Evolutionary conservation across 2,329 filamentous ascomycete genomes (phyloP).

Genomic region (Phialophora macrospora): DNA sequence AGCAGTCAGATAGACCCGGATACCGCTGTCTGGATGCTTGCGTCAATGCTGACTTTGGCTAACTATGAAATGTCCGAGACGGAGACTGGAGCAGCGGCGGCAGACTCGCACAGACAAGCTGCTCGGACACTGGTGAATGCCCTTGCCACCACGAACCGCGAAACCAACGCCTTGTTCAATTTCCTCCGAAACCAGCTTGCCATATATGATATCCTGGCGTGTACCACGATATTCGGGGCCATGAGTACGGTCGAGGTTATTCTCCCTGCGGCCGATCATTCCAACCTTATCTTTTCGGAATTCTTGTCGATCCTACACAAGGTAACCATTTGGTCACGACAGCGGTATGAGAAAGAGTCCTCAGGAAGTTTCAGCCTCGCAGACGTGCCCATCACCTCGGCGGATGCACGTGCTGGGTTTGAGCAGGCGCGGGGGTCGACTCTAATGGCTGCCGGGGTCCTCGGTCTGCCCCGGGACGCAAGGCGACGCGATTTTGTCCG

Average conservation of each 20-base stretch:
- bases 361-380: background rate
- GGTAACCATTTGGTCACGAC: conserved; percentile 26
- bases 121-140: conserved; percentile 33
- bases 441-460: conserved; percentile 30
- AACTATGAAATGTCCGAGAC: conserved; percentile 35
- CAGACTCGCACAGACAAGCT: conserved; percentile 32
- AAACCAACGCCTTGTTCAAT: conserved; percentile 31
- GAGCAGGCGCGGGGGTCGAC: conserved; percentile 34
- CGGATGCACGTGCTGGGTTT: conserved; percentile 24
- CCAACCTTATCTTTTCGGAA: conserved; percentile 33
- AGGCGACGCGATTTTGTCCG: conserved; percentile 39
- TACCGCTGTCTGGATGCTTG: conserved; percentile 35
- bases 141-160: conserved; percentile 33
- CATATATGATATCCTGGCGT: conserved; percentile 34
- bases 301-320: conserved; percentile 30
- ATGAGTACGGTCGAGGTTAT: conserved; percentile 28
- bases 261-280: conserved; percentile 28
- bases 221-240: conserved; percentile 29
- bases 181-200: conserved; percentile 34
- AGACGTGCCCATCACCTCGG: conserved; percentile 22
- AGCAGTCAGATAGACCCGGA: conserved; percentile 31
- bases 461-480: conserved; percentile 25
- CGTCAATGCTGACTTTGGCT: conserved; percentile 34
- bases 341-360: conserved; percentile 7
- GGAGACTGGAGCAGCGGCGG: conserved; percentile 26